Conservation (phyloP, 1,139 yeast genomes). For the Waltiozyma sp. region DNA sequence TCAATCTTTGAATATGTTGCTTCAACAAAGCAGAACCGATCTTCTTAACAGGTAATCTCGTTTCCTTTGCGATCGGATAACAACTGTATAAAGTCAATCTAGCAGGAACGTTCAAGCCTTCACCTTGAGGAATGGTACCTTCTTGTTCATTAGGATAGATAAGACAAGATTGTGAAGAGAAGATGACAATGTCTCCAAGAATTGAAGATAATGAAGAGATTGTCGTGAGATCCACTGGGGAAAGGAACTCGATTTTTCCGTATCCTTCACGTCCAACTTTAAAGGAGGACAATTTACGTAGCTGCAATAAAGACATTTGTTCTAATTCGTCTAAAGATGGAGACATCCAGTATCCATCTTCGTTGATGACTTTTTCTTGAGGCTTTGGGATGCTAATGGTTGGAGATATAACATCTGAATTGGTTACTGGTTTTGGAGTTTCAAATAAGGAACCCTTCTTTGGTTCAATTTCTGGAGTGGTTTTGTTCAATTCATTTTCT, state of each 20-base stretch:
- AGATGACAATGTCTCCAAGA: slow-evolving; percentile 52
- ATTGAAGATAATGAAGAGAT: slow-evolving; percentile 49
- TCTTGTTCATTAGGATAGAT: slow-evolving; percentile 73
- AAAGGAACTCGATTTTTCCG: slow-evolving; percentile 66
- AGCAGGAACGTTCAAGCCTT: slow-evolving; percentile 74
- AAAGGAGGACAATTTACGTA: slow-evolving; percentile 54
- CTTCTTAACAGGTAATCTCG: slow-evolving; percentile 66
- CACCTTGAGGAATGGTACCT: slow-evolving; percentile 36
- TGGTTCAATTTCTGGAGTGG: background rate
- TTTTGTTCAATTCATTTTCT: slow-evolving; percentile 2
- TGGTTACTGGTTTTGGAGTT: background rate
- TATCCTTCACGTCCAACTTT: slow-evolving; percentile 70
- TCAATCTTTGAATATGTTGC: slow-evolving; percentile 59
- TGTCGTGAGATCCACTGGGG: slow-evolving; percentile 74
- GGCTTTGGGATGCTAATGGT: background rate
- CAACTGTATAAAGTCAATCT: slow-evolving; percentile 66
- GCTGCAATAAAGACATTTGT: slow-evolving; percentile 46
- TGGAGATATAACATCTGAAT: background rate
- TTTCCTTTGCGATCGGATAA: slow-evolving; percentile 65
- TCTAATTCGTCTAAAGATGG: slow-evolving; percentile 62
- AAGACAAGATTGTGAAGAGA: slow-evolving; percentile 50
- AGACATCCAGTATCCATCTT: slow-evolving; percentile 78
- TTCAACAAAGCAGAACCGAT: slow-evolving; percentile 63
- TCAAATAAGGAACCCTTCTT: background rate
- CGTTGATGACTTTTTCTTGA: slow-evolving; percentile 19